Base-by-base conservation (phyloP, 169 alveolate species). In the Eimeria tenella region DNA sequence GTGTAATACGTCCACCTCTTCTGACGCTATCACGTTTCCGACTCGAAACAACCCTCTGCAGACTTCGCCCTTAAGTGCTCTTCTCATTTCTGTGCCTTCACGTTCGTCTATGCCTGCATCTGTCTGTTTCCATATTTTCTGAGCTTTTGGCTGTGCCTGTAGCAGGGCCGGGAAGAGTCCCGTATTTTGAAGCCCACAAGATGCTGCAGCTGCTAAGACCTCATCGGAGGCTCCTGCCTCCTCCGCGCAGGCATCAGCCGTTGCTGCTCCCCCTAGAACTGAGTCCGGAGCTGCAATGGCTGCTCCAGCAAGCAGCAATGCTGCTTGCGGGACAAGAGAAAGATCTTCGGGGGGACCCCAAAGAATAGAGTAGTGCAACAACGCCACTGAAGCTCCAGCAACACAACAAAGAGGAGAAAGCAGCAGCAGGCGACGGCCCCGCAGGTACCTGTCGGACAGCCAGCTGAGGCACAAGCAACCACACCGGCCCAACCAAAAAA, bases 231-330 rank as follows among this genome's bases (percentile, higher is more conserved):
- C 55, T n/a, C 13, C 55, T 7, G 42, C n/a, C 71, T 23, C 96
- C 21, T 90, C 90, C 0, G 87, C 92, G 87, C 93, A 50, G 60
- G 86, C 84, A 53, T 93, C 96, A 21, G 93, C 94, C 5, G 96
- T 87, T 21, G 96, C 97, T 21, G 95, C 87, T 49, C 96, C 95
- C 17, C 97, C 97, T 42, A 95, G 53, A 5, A 94, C 94, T 50
- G 95, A 90, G 81, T 95, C 97, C 5, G 97, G 96, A 4, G 95
- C 97, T 0, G 97, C 92, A 17, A 92, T 58, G 23, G 84, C 73
- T 23, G 82, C 65, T 15, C 95, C 95, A 4, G 88, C 77, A 3
- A 90, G 86, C 56, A 90, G 73, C 62, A 90, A 63, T 63, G 74
- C 56, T 50, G 7, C 73, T 62, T 55, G 93, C 5, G 56, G 25